Evolutionary conservation across 768 basidiomycete genomes (phyloP), one percentile per base, ranked within the genome.

Genomic region (Chalciporus chontae): DNA sequence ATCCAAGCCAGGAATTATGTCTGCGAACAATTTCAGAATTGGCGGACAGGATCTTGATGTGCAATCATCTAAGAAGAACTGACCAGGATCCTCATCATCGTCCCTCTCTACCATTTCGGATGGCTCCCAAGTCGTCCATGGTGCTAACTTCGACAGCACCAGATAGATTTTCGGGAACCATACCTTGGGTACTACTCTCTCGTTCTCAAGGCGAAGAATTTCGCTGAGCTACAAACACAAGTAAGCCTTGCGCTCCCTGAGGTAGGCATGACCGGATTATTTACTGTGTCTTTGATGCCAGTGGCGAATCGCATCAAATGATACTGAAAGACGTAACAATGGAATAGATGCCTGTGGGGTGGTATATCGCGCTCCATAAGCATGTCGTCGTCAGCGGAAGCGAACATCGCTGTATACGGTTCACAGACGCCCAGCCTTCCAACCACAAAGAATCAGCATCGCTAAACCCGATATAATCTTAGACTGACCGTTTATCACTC

Each of bases 251-350:
- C 9, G 13, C 3, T 31, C 10, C 43, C 23, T 41, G 21, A 21
- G 21, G 21, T 3, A 4, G 27, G 2, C 9, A 11, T 13, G 11
- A 13, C 17, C 4, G 3, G 4, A 18, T 15, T 31, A 54, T 74
- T 17, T 39, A 78, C 77, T 50, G 71, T 43, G 7, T 66, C 66
- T n/a, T 61, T 54, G 5, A 75, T 48, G 10, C 60, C 52, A 8
- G 52, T 48, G 3, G 68, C 60, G 52, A 77, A 74, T 11, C 62
- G 66, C 61, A 75, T 71, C 43, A 74, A 55, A 50, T 78, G 77
- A 47, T 71, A 77, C 52, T 90, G 85, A 61, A 86, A 89, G 24
- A 86, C 77, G 56, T 84, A 90, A 43, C 83, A 85, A 48, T 87
- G 71, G 56, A 90, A 90, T 8, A 90, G 69, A 60, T 83, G 80